Conservation (phyloP, 257 asterid genomes). For the Verbascum thapsus region DNA sequence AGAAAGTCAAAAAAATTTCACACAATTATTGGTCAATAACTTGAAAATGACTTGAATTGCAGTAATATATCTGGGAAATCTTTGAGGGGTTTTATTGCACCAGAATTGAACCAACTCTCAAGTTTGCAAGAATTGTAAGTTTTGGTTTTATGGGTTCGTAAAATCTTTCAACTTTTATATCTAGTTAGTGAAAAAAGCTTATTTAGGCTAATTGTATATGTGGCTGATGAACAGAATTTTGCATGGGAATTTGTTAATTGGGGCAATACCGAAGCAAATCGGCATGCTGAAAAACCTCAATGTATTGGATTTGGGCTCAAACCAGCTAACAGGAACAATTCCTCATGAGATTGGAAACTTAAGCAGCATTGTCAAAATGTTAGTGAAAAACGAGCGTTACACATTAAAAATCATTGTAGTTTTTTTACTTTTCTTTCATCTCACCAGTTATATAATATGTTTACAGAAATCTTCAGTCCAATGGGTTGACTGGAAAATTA, state of each 20-base stretch:
- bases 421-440: constrained; percentile 11
- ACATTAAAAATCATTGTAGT: constrained; percentile 18
- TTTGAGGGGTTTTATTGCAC: constrained; percentile 77
- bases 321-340: constrained; percentile 74
- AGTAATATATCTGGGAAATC: constrained; percentile 78
- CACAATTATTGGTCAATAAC: background rate
- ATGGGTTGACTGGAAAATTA: constrained; percentile 81
- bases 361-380: constrained; percentile 63
- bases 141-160: constrained; percentile 8
- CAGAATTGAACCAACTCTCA: constrained; percentile 57
- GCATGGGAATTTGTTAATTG: constrained; percentile 71
- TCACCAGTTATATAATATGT: constrained; percentile 9
- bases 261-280: constrained; percentile 77
- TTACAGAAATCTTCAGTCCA: constrained; percentile 68
- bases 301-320: constrained; percentile 78
- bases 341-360: constrained; percentile 75
- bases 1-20: background rate
- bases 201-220: constrained; percentile 23
- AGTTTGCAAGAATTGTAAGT: constrained; percentile 81
- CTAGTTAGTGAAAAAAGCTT: background rate
- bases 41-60: constrained; percentile 35
- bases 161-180: background rate
- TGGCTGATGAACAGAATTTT: constrained; percentile 53
- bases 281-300: constrained; percentile 68
- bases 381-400: constrained; percentile 36